These are phyloP conservation scores for Plasmodium relictum DNA, from an alignment of 169 alveolate genomes.

Conservation along the genomic window DNA sequence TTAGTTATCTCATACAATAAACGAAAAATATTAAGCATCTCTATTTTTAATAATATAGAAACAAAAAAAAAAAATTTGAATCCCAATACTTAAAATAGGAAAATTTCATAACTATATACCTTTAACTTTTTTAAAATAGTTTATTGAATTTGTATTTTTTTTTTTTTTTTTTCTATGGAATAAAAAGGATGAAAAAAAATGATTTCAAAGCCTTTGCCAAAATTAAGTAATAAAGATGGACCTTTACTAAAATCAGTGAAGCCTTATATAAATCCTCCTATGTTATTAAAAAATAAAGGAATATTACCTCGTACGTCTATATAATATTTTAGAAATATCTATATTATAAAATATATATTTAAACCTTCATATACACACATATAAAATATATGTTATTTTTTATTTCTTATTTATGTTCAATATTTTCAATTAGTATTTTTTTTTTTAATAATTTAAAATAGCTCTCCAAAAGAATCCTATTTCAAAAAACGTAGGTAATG, in stretches of 20 bases:
- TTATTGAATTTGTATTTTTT: background rate
- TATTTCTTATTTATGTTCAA: background rate
- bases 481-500: conserved; percentile 1
- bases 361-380: background rate
- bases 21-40: no score
- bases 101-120: background rate
- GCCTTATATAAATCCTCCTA: conserved; percentile 11
- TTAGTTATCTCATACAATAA: no score
- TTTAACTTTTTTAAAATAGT: background rate
- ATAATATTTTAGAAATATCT: background rate
- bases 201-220: conserved; percentile 28
- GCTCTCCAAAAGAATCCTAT: background rate
- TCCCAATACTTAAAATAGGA: no score
- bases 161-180: conserved; percentile 3
- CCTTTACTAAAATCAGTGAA: conserved; percentile 25
- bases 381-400: background rate
- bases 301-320: conserved; percentile 23
- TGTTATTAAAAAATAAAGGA: conserved; percentile 40
- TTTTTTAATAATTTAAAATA: background rate
- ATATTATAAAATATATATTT: background rate
- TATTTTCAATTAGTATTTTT: background rate
- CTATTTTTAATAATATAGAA: no score
- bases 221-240: conserved; percentile 17
- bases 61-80: no score
- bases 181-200: conserved; percentile 8